Percentiles rank a stretch among this genome's conserved stretches.
phyloP scores from a whole-genome alignment of 1,139 yeast species.

The Sugiyamaella pinicola region DNA sequence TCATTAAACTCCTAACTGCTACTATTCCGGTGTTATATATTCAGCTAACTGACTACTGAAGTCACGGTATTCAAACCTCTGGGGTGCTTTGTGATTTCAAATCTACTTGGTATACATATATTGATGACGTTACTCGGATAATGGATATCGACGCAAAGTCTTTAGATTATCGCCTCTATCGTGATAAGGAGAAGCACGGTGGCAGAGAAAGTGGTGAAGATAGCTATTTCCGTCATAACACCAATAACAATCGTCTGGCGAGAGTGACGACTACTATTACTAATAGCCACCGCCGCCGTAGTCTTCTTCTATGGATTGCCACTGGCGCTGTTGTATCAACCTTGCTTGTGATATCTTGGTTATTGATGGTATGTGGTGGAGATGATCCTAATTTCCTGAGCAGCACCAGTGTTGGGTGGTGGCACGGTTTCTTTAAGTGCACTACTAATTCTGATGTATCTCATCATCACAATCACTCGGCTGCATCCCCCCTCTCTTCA shows the following conservation, averaged over 20 bases:
- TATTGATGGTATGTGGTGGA: background rate
- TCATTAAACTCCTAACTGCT: no score
- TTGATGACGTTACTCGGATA: background rate
- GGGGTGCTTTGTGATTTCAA: background rate
- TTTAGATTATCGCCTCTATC: slow-evolving; percentile 2
- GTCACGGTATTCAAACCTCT: background rate
- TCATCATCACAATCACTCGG: background rate
- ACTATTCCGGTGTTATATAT: no score
- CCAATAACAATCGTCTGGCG: background rate
- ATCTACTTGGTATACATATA: background rate
- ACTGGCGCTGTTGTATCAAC: background rate
- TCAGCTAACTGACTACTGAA: background rate
- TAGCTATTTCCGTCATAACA: background rate
- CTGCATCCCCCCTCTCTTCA: background rate
- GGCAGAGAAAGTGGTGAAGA: background rate
- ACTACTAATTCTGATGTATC: background rate
- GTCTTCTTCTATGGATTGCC: background rate
- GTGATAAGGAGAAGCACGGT: slow-evolving; percentile 4
- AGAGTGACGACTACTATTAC: background rate
- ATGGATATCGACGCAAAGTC: background rate
- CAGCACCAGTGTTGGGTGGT: background rate
- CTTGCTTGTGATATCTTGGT: background rate
- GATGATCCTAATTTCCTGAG: no score
- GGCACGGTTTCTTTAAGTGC: background rate
- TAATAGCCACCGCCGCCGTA: background rate